These are phyloP conservation scores for Chalara sp. DNA, from an alignment of 2,329 filamentous ascomycete genomes.

Conservation along the genomic window DNA sequence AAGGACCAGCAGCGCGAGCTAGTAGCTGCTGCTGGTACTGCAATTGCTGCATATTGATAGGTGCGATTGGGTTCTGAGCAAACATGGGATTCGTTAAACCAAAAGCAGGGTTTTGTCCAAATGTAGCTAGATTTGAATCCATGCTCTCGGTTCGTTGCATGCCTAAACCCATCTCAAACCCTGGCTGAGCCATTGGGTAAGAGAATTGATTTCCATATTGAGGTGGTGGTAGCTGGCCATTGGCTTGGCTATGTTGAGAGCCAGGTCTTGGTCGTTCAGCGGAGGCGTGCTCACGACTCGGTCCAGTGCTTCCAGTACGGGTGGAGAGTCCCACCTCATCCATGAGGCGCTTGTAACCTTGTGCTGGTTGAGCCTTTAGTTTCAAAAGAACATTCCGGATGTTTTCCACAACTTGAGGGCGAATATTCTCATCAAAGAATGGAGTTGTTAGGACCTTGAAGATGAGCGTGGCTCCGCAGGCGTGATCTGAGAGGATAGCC, in stretches of 20 bases:
- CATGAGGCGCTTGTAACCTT: slow-evolving; percentile 98
- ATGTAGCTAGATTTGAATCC: slow-evolving; percentile 43
- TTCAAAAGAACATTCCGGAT: slow-evolving; percentile 82
- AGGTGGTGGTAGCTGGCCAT: slow-evolving; percentile 33
- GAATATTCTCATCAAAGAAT: slow-evolving; percentile 90
- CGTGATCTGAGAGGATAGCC: slow-evolving; percentile 83
- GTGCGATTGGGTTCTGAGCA: slow-evolving; percentile 37
- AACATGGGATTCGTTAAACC: slow-evolving; percentile 47
- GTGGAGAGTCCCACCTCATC: slow-evolving; percentile 91
- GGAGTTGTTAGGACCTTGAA: slow-evolving; percentile 98
- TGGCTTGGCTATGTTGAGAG: slow-evolving; percentile 45
- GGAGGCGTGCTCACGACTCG: slow-evolving; percentile 30
- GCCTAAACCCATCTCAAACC: slow-evolving; percentile 46
- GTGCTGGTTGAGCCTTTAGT: slow-evolving; percentile 87
- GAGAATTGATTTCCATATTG: slow-evolving; percentile 46
- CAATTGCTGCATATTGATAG: slow-evolving; percentile 45
- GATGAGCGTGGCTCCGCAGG: slow-evolving; percentile 89
- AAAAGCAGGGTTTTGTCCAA: slow-evolving; percentile 34
- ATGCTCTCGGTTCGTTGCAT: slow-evolving; percentile 46
- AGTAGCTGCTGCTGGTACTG: slow-evolving; percentile 55
- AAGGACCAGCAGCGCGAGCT: slow-evolving; percentile 39
- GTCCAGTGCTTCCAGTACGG: slow-evolving; percentile 37
- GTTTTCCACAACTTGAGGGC: slow-evolving; percentile 82
- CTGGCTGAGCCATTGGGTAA: slow-evolving; percentile 37
- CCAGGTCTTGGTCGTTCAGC: slow-evolving; percentile 47